Conservation (phyloP, 2,329 filamentous ascomycete genomes). For the Stagonosporopsis cucurbitacearum region DNA sequence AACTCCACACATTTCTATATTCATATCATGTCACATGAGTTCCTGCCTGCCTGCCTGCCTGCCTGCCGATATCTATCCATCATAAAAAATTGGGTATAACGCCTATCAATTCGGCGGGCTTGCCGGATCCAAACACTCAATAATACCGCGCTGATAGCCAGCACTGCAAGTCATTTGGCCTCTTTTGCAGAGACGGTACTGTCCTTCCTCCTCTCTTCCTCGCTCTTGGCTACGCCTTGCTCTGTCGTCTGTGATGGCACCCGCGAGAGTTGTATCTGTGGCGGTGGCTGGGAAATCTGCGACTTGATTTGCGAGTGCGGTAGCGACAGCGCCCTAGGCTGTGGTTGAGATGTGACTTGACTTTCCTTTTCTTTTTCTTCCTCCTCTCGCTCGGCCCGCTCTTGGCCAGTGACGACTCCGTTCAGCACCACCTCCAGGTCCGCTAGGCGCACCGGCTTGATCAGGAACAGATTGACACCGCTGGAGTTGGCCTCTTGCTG, state of each 20-base stretch:
- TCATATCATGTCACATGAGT: neutral
- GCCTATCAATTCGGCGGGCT: neutral
- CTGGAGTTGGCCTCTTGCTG: slow-evolving; percentile 59
- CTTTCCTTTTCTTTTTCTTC: slow-evolving; percentile 19
- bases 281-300: neutral
- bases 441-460: slow-evolving; percentile 58
- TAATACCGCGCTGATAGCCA: neutral
- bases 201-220: neutral
- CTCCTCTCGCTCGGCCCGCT: slow-evolving; percentile 29
- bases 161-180: slow-evolving; percentile 14
- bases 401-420: slow-evolving; percentile 41
- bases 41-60: neutral
- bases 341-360: neutral
- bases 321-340: neutral
- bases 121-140: slow-evolving; percentile 4
- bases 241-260: neutral
- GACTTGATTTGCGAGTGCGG: slow-evolving; percentile 1
- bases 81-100: slow-evolving; percentile 13
- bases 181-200: neutral
- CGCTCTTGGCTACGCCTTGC: neutral
- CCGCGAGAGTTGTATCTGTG: slow-evolving; percentile 4
- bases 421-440: slow-evolving; percentile 52
- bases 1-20: neutral
- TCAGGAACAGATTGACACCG: slow-evolving; percentile 62
- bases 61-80: no score